Base-by-base conservation (phyloP, 208 protist genomes). In the Novymonas esmeraldas region DNA sequence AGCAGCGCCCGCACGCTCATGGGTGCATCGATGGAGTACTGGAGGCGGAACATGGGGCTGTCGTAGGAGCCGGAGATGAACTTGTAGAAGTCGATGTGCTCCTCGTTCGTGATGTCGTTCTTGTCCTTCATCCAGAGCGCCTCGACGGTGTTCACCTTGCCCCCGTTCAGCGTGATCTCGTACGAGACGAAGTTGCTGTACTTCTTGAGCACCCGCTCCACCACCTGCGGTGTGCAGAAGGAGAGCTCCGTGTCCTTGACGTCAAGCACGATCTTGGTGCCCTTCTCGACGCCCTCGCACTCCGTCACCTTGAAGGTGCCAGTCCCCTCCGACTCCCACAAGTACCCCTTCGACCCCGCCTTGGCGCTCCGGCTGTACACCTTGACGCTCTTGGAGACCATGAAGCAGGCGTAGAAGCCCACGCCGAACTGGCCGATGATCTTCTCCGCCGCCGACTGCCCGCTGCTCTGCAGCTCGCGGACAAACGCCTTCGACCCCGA, bases 111-210 rank as follows among this genome's bases (percentile, higher is more conserved):
- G 14, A 99, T 77, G 7, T 86, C 72, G 63, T 92, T 93, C 71
- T 96, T 97, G 39, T 85, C 68, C 75, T 98, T 97, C 79, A 95
- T 98, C 98, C 98, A 99, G 11, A 99, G 81, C 16, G 98, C 93
- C 78, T 98, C 86, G 18, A 99, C 84, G 26, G 92, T 98, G 81
- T 99, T 99, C 11, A 99, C 89, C 49, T 89, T 84, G 10, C 84
- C 81, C 49, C 94, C 95, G 76, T 99, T 98, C 33, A 99, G 73
- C 1, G 64, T 89, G 64, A 99, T 98, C 58, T 98, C 95, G 83
- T 97, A 99, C 10, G 86, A 93, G 34, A 99, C 93, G 75, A 99
- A 99, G 81, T 98, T 98, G 75, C 89, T 97, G 91, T 99, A 99
- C 81, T 98, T 98, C 62, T 98, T 97, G 64, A 99, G 89, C 68